Evolutionary conservation across 2,329 filamentous ascomycete species (phyloP), one percentile per base, ranked within the genome.

Genomic region (Aspergillus uvarum): DNA sequence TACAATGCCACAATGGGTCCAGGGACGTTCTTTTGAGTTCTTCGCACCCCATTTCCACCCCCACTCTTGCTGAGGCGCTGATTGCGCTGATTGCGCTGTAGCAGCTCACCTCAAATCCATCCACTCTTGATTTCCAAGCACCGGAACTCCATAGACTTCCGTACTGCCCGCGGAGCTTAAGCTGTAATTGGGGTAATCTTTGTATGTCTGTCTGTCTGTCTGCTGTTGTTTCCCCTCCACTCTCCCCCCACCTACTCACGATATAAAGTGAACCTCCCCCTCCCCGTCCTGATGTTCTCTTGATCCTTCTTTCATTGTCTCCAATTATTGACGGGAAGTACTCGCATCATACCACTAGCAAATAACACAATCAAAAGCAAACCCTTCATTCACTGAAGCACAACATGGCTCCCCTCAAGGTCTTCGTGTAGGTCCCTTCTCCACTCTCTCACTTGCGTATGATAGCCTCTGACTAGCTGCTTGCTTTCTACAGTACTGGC

Each of bases 401-500:
- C 48, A 65, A 58, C 12, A 75, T 74, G 72, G 63, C 69, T 55
- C 60, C 69, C n/a, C 63, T 51, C 6, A 72, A 74, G 59, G 69
- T 75, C 51, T 75, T 75, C 49, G 54, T 76, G 73, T 76, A 65
- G 60, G 70, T 70, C 10, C 58, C 71, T 32, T 38, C 10, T 22
- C 24, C 11, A 22, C 10, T 4, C 14, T 51, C 21, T 32, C 12
- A n/a, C 21, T 19, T 10, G 31, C 21, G 8, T 4, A n/a, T 6
- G 16, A n/a, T 26, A 32, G 35, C 21, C 11, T 31, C 47, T 51
- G 24, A 16, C 29, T 19, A 32, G 22, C 31, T 38, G 14, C 49
- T 59, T 19, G 22, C 14, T 16, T 5, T 29, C 31, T 29, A 32
- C 54, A 83, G 82, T 14, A 83, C 81, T 35, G 82, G 81, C 21